A percentile compares a stretch with the other conserved stretches of the same genome.
These are phyloP conservation scores for Podosphaera xanthii DNA, from an alignment of 2,329 filamentous ascomycete species.

Conservation along the genomic window DNA sequence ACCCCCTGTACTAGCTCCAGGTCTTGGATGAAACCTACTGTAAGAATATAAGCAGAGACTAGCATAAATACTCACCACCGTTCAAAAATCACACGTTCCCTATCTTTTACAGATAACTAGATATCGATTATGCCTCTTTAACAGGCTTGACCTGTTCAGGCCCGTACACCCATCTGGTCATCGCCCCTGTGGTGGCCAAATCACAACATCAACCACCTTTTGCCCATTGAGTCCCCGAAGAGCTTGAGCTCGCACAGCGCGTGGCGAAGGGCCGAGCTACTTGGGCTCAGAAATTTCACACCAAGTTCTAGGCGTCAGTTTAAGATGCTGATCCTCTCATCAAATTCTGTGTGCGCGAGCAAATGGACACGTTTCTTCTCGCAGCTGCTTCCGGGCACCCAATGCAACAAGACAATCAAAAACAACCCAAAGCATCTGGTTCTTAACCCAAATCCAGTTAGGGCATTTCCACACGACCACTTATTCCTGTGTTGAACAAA, in stretches of 20 bases:
- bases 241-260: not conserved
- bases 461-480: not conserved
- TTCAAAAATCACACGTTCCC: no score
- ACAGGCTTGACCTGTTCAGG: no score
- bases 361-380: not conserved
- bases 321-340: not conserved
- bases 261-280: not conserved
- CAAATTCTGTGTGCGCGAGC: not conserved
- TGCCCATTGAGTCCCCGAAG: not conserved
- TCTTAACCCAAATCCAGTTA: not conserved
- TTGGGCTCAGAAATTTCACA: not conserved
- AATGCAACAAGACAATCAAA: not conserved
- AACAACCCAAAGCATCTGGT: not conserved
- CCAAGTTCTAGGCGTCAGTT: not conserved
- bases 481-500: not conserved
- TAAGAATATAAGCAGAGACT: no score
- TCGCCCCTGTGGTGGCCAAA: not conserved
- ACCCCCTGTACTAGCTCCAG: no score
- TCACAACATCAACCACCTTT: not conserved
- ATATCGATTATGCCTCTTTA: no score
- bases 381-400: not conserved
- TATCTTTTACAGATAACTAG: no score
- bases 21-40: no score
- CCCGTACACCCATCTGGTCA: no score
- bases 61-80: no score